Evolutionary conservation across 2,329 filamentous ascomycete genomes (phyloP).

Genomic region (Verticillium klebahnii): DNA sequence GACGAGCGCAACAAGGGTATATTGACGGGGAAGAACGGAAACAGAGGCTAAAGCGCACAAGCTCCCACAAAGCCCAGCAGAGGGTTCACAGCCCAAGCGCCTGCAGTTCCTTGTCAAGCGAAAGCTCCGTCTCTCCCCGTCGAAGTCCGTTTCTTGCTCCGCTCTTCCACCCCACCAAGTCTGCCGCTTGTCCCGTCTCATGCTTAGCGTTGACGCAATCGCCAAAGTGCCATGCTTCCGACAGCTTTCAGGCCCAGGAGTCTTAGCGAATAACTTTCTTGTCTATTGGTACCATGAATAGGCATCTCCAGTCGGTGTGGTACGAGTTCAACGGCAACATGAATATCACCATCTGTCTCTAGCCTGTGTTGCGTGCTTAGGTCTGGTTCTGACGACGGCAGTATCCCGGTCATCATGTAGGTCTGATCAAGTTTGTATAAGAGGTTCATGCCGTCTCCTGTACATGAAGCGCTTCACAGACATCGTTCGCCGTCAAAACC

Average conservation of each 20-base stretch:
- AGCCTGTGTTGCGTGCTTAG: background rate
- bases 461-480: constrained; percentile 18
- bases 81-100: background rate
- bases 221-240: background rate
- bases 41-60: no score
- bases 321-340: background rate
- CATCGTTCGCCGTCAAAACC: constrained; percentile 21
- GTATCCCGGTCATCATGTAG: background rate
- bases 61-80: background rate
- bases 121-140: background rate
- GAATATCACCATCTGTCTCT: background rate
- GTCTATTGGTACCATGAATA: background rate
- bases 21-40: no score
- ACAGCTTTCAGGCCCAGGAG: background rate
- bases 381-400: background rate
- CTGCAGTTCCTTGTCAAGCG: no score
- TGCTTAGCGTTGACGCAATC: constrained; percentile 2
- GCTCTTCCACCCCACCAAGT: background rate
- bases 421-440: background rate
- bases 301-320: background rate
- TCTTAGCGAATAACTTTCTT: background rate
- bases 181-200: background rate
- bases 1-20: no score
- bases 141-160: background rate
- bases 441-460: background rate